These are phyloP conservation scores for Phialophora chinensis DNA, from an alignment of 2,329 filamentous ascomycete species.

Conservation along the genomic window DNA sequence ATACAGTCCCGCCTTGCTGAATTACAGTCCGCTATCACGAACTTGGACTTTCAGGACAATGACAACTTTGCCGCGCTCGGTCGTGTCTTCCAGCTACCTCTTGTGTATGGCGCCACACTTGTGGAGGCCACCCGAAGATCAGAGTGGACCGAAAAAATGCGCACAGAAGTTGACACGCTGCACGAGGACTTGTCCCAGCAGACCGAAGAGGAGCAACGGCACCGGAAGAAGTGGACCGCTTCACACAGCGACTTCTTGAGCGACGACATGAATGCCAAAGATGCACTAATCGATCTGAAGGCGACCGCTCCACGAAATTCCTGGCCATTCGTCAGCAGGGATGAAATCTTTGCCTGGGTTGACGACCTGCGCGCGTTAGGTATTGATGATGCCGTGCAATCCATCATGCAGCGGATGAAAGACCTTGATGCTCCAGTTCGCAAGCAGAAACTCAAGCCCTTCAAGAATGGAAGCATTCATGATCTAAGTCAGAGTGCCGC, in stretches of 20 bases:
- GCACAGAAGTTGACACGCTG: conserved; percentile 80
- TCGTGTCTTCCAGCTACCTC: conserved; percentile 80
- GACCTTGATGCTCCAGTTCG: conserved; percentile 83
- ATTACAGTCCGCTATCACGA: conserved; percentile 73
- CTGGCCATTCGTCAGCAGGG: conserved; percentile 78
- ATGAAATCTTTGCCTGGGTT: conserved; percentile 78
- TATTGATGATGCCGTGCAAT: conserved; percentile 69
- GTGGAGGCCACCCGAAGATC: conserved; percentile 83
- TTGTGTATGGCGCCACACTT: conserved; percentile 86
- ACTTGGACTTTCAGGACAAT: conserved; percentile 74
- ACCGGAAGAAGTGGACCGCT: conserved; percentile 85
- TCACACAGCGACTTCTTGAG: conserved; percentile 37
- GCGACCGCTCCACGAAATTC: conserved; percentile 76
- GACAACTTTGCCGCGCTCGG: conserved; percentile 82
- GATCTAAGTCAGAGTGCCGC: conserved; percentile 89
- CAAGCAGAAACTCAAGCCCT: conserved; percentile 84
- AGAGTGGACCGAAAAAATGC: conserved; percentile 92
- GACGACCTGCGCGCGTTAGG: conserved; percentile 68
- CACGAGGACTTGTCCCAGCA: conserved; percentile 92
- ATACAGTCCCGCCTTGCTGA: conserved; percentile 77
- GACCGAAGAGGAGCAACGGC: conserved; percentile 88
- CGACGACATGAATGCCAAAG: conserved; percentile 42
- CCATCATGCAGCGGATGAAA: conserved; percentile 76
- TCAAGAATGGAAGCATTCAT: conserved; percentile 95
- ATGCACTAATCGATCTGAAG: conserved; percentile 80